These are phyloP conservation scores for Geosmithia putterillii DNA, from an alignment of 2,329 filamentous ascomycete genomes.

Conservation along the genomic window DNA sequence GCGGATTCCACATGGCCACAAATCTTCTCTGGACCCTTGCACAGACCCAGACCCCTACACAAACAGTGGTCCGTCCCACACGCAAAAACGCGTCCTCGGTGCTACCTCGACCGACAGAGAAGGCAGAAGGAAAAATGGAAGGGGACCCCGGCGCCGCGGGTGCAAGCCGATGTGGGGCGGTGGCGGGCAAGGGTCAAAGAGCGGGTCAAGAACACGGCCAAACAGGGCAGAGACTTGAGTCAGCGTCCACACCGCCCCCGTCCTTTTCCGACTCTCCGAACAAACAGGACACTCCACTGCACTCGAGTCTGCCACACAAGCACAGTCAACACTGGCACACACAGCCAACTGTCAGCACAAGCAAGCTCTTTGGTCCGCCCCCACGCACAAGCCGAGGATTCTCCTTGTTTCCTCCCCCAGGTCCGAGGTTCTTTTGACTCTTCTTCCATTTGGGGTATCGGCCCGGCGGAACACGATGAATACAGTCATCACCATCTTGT, in stretches of 20 bases:
- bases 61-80: background rate
- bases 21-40: conserved; percentile 1
- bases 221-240: background rate
- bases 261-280: background rate
- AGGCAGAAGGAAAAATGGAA: background rate
- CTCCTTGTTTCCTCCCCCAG: no score
- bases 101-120: background rate
- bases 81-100: background rate
- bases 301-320: background rate
- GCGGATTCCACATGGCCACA: background rate
- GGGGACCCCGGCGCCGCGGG: no score
- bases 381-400: no score
- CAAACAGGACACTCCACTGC: background rate
- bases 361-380: no score
- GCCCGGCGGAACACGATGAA: no score
- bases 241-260: background rate
- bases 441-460: no score
- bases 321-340: no score
- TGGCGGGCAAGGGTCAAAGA: no score
- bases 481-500: no score
- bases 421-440: no score
- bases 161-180: background rate
- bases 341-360: no score
- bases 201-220: no score
- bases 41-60: background rate